Conservation (phyloP, 1,139 yeast species). For the Blastobotrys indianensis region DNA sequence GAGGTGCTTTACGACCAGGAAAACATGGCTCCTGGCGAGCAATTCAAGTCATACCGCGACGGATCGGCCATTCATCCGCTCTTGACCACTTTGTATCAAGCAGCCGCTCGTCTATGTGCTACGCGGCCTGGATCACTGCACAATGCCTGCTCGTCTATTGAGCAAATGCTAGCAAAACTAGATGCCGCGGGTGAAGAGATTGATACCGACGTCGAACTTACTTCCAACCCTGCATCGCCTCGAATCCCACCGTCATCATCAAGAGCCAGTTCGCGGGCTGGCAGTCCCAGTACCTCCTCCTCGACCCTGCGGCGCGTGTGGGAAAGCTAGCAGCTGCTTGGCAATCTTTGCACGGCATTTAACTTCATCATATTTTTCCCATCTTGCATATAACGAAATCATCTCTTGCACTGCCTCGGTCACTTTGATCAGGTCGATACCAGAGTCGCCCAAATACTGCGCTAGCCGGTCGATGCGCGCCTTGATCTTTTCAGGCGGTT, state of each 20-base stretch:
- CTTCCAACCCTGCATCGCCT: too few relatives aligned
- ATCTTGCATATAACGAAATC: slow-evolving; percentile 67
- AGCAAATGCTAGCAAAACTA: too few relatives aligned
- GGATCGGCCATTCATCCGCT: slow-evolving; percentile 11
- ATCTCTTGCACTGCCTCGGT: slow-evolving; percentile 80
- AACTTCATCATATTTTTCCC: slow-evolving; percentile 77
- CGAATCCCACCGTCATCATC: too few relatives aligned
- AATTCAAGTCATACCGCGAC: slow-evolving; percentile 14
- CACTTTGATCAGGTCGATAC: slow-evolving; percentile 68
- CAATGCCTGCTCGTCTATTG: too few relatives aligned
- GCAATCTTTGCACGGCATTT: slow-evolving; percentile 26
- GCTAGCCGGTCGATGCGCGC: slow-evolving; percentile 45
- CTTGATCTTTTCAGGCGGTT: slow-evolving; percentile 31
- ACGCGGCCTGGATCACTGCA: too few relatives aligned
- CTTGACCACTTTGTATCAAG: slow-evolving; percentile 12
- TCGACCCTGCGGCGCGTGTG: too few relatives aligned
- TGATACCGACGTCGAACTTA: too few relatives aligned
- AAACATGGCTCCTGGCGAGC: slow-evolving; percentile 17
- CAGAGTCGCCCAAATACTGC: slow-evolving; percentile 64
- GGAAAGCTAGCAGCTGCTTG: slow-evolving; percentile 5
- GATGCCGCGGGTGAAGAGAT: too few relatives aligned
- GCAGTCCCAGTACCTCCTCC: too few relatives aligned
- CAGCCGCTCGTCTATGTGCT: slow-evolving; percentile 16
- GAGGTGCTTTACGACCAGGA: slow-evolving; percentile 1
- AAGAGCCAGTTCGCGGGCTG: too few relatives aligned